Percentiles rank a stretch among this genome's conserved stretches.
Conservation (phyloP, 2,329 filamentous ascomycete species). For the Fusarium tjaetaba region DNA sequence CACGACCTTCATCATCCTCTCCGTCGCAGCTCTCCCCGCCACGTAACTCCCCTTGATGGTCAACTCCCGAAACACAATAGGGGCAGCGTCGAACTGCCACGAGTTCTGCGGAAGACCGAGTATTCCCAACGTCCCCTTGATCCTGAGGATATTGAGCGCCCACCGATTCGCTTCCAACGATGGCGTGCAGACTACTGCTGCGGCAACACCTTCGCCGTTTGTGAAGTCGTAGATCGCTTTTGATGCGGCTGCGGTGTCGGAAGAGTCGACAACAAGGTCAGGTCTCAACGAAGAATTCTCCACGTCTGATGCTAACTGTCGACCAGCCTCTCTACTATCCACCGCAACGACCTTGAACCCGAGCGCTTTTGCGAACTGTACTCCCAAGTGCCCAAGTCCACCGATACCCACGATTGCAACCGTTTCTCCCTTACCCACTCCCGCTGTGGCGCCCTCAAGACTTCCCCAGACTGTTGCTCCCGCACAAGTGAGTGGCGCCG, state of each 20-base stretch:
- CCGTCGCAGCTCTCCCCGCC: background rate
- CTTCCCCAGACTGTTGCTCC: constrained; percentile 12
- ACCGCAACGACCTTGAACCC: constrained; percentile 1
- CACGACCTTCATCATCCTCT: constrained; percentile 7
- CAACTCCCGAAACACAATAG: constrained; percentile 8
- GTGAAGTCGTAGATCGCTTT: constrained; percentile 5
- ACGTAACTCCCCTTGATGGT: constrained; percentile 1
- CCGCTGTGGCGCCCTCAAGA: background rate
- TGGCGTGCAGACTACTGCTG: background rate
- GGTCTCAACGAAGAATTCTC: background rate
- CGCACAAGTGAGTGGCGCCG: constrained; percentile 6
- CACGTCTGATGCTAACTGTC: constrained; percentile 1
- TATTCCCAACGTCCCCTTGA: constrained; percentile 5
- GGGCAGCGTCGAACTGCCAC: constrained; percentile 12
- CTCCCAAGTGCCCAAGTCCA: background rate
- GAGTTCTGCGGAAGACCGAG: background rate
- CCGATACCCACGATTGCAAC: constrained; percentile 1
- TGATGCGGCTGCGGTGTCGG: background rate
- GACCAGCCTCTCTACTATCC: constrained; percentile 14
- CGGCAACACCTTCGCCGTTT: background rate
- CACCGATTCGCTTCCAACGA: constrained; percentile 11
- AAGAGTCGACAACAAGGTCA: constrained; percentile 5
- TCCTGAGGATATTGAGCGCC: background rate
- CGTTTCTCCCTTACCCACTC: background rate
- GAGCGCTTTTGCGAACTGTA: constrained; percentile 10